Percentiles rank a stretch among this genome's conserved stretches.
phyloP scores from a whole-genome alignment of 306 rosid species.

The Neltuma alba region DNA sequence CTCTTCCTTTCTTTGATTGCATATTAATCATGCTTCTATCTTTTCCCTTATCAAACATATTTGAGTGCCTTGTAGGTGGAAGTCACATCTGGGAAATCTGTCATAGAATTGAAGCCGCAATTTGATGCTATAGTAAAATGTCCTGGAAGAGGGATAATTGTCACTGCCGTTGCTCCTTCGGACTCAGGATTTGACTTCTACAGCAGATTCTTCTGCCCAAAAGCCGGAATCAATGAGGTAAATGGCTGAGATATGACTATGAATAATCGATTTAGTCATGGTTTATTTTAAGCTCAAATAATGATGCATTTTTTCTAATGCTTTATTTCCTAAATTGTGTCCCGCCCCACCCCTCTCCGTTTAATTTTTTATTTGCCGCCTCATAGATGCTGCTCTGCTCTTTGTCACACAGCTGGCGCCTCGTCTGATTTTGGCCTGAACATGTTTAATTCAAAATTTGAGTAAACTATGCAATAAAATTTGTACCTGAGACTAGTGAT shows the following conservation, averaged over 20 bases:
- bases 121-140: slow-evolving; percentile 53
- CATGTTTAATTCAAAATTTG: background rate
- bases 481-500: background rate
- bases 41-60: slow-evolving; percentile 14
- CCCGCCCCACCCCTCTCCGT: background rate
- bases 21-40: background rate
- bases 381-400: background rate
- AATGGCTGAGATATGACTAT: slow-evolving; percentile 7
- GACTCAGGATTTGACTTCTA: slow-evolving; percentile 71
- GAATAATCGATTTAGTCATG: background rate
- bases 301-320: background rate
- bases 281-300: background rate
- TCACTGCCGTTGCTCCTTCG: slow-evolving; percentile 60
- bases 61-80: slow-evolving; percentile 52
- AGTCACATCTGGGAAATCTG: slow-evolving; percentile 52
- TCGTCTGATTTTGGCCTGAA: background rate
- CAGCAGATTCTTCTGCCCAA: slow-evolving; percentile 70
- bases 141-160: slow-evolving; percentile 67
- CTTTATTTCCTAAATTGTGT: background rate
- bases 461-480: background rate
- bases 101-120: slow-evolving; percentile 56
- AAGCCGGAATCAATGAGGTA: slow-evolving; percentile 73
- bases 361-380: background rate
- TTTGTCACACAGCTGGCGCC: background rate
- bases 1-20: background rate